These are phyloP conservation scores for Cladophialophora exuberans DNA, from an alignment of 2,329 filamentous ascomycete species.

Conservation along the genomic window DNA sequence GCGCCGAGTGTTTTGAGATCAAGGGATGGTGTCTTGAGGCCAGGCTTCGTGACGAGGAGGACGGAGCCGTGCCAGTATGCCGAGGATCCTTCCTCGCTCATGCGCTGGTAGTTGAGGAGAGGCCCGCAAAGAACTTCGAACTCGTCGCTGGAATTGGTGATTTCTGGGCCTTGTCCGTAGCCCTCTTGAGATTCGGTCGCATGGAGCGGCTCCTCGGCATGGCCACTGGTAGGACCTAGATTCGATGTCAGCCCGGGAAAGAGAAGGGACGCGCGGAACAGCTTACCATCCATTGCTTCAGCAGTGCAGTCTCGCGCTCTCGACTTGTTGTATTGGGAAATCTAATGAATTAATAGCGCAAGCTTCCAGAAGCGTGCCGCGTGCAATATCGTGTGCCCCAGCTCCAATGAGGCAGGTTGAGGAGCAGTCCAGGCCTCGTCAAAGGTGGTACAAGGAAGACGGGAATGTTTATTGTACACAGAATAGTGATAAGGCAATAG, in stretches of 20 bases:
- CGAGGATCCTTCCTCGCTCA: conserved; percentile 38
- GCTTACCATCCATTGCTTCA: conserved; percentile 6
- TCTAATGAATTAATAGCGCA: not conserved
- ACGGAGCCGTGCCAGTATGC: conserved; percentile 79
- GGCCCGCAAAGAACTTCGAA: conserved; percentile 53
- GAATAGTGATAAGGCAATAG: not conserved
- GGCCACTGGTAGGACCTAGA: conserved; percentile 20
- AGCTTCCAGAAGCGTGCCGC: not conserved
- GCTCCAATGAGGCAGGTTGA: no score
- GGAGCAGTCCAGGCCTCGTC: no score
- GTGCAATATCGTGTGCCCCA: no score
- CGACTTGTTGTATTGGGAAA: not conserved
- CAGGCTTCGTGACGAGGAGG: conserved; percentile 76
- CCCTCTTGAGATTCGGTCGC: conserved; percentile 27
- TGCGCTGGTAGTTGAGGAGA: conserved; percentile 53
- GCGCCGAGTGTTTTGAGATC: conserved; percentile 57
- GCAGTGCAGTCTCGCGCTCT: not conserved
- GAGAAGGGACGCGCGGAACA: not conserved
- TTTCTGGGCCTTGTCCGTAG: conserved; percentile 31
- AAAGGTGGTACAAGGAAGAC: no score
- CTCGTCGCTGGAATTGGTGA: conserved; percentile 31
- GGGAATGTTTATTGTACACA: not conserved
- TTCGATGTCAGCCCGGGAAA: not conserved
- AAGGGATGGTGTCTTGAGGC: conserved; percentile 65
- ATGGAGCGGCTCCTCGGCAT: conserved; percentile 10